Evolutionary conservation across 805 yeast species (phyloP).

Genomic region (Isabelozyma rhagii): DNA sequence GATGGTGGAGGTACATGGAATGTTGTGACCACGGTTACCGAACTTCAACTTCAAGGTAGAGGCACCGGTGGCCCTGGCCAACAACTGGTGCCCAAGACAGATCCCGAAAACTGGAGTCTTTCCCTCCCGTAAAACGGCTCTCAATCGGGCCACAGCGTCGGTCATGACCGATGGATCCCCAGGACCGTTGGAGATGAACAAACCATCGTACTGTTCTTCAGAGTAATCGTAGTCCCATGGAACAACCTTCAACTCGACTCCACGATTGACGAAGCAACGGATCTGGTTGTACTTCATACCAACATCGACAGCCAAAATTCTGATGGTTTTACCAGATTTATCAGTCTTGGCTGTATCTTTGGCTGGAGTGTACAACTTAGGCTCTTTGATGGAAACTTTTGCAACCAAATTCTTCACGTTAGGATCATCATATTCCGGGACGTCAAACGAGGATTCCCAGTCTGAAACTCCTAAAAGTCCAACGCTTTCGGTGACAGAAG

Average conservation of each 20-base stretch:
- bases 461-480: constrained; percentile 16
- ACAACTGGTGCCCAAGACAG: constrained; percentile 95
- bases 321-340: constrained; percentile 72
- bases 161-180: constrained; percentile 95
- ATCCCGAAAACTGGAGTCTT: constrained; percentile 95
- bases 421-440: constrained; percentile 93
- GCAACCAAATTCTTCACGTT: constrained; percentile 89
- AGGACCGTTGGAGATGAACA: constrained; percentile 96
- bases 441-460: constrained; percentile 64
- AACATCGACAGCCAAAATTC: constrained; percentile 89
- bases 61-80: constrained; percentile 96
- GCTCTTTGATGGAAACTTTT: constrained; percentile 75
- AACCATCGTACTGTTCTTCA: constrained; percentile 84
- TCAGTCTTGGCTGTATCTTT: constrained; percentile 48
- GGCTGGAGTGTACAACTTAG: constrained; percentile 69
- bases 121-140: constrained; percentile 55
- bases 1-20: constrained; percentile 85
- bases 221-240: constrained; percentile 93
- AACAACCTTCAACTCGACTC: constrained; percentile 92
- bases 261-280: constrained; percentile 93
- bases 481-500: neutral
- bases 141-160: constrained; percentile 59
- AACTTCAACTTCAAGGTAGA: constrained; percentile 86
- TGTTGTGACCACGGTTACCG: constrained; percentile 99
- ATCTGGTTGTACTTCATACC: constrained; percentile 98